Percentiles rank a stretch among this genome's conserved stretches.
phyloP scores from a whole-genome alignment of 345 rosid species.

The Dimocarpus longan region DNA sequence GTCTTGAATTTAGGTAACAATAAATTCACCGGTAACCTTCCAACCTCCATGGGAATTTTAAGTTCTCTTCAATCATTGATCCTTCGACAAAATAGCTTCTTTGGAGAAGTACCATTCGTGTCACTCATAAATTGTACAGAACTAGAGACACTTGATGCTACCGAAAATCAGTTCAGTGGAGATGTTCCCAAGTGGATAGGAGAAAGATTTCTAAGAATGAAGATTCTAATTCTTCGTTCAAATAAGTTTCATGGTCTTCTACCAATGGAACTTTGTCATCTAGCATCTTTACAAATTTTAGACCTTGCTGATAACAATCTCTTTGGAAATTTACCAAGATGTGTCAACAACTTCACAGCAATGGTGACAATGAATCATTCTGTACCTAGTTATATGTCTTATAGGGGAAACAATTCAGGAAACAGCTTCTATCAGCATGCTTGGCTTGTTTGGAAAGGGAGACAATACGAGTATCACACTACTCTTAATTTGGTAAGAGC shows the following conservation, averaged over 20 bases:
- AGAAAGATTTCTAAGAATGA: not conserved
- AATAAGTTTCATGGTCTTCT: conserved; percentile 13
- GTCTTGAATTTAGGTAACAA: conserved; percentile 29
- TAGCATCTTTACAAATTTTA: no score
- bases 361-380: no score
- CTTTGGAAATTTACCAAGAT: no score
- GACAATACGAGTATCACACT: conserved; percentile 16
- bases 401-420: no score
- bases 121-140: not conserved
- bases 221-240: conserved; percentile 9
- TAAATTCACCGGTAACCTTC: not conserved
- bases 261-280: no score
- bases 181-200: conserved; percentile 6
- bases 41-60: conserved; percentile 29
- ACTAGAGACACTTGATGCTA: not conserved
- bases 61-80: conserved; percentile 15
- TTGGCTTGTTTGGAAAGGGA: conserved; percentile 23
- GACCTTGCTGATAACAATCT: not conserved
- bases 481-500: conserved; percentile 14
- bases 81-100: conserved; percentile 23
- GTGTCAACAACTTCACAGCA: not conserved
- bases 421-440: not conserved
- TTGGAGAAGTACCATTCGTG: not conserved
- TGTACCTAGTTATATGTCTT: no score
- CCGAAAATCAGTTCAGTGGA: not conserved